Percentiles rank a stretch among this genome's conserved stretches.
Conservation (phyloP, 2,329 filamentous ascomycete genomes). For the Triangularia setosa region DNA sequence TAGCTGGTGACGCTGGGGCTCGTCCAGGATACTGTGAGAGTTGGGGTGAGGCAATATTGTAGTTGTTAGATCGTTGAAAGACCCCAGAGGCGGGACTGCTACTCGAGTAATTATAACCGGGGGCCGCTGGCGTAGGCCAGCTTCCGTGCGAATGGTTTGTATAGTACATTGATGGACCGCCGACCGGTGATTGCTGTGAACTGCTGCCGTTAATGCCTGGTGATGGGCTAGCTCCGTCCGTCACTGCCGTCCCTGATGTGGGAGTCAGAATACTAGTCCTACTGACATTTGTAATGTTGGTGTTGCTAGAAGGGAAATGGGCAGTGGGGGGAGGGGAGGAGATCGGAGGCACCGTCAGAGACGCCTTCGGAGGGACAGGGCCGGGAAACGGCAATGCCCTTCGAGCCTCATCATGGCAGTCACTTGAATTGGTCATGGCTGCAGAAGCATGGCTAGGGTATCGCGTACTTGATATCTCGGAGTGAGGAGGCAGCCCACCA, state of each 20-base stretch:
- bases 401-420: slow-evolving; percentile 7
- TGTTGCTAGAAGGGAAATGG: slow-evolving; percentile 26
- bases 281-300: slow-evolving; percentile 27
- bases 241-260: slow-evolving; percentile 43
- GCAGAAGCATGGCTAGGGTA: slow-evolving; percentile 29
- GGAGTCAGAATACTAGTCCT: slow-evolving; percentile 38
- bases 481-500: slow-evolving; percentile 51
- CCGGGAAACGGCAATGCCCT: slow-evolving; percentile 30
- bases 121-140: slow-evolving; percentile 49
- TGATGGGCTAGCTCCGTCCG: slow-evolving; percentile 60
- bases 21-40: slow-evolving; percentile 45
- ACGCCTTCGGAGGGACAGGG: slow-evolving; percentile 10
- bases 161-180: slow-evolving; percentile 42
- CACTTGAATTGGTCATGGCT: slow-evolving; percentile 16
- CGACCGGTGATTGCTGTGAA: slow-evolving; percentile 50
- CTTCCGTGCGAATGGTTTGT: slow-evolving; percentile 47
- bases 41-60: slow-evolving; percentile 31
- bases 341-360: slow-evolving; percentile 32
- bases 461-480: slow-evolving; percentile 48
- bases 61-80: slow-evolving; percentile 38
- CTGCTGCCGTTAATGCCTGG: slow-evolving; percentile 59
- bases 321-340: slow-evolving; percentile 14
- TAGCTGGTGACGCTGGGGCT: slow-evolving; percentile 55
- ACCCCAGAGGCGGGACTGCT: slow-evolving; percentile 42
- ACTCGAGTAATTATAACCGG: slow-evolving; percentile 46